Evolutionary conservation across 2,329 filamentous ascomycete species (phyloP).

Genomic region (Cordyceps tenuipes): DNA sequence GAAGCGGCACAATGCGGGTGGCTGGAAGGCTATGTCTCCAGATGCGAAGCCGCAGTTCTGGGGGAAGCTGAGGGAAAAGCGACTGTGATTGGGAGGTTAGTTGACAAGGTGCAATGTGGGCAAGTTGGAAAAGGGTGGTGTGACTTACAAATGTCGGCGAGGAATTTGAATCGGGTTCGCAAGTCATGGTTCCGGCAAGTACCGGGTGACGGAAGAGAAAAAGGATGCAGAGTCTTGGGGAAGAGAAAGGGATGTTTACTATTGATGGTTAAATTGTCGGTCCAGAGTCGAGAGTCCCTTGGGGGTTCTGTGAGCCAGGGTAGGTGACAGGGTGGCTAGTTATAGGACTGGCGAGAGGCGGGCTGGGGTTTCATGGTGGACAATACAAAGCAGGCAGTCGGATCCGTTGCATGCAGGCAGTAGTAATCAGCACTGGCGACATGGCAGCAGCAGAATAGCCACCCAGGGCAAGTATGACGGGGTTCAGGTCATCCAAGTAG

Average conservation of each 20-base stretch:
- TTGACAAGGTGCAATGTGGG: neutral
- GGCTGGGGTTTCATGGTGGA: neutral
- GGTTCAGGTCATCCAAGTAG: neutral
- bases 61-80: conserved; percentile 34
- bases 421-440: too few species aligned
- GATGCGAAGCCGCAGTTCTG: conserved; percentile 39
- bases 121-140: neutral
- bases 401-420: conserved; percentile 5
- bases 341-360: neutral
- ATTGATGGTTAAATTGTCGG: neutral
- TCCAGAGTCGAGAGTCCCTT: neutral
- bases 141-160: conserved; percentile 1
- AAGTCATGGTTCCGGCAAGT: too few species aligned
- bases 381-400: neutral
- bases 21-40: conserved; percentile 37
- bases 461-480: neutral
- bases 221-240: neutral
- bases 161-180: neutral
- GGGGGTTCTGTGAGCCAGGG: neutral
- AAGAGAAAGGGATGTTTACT: neutral
- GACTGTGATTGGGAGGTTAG: conserved; percentile 22
- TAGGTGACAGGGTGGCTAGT: neutral
- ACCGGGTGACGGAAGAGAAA: neutral
- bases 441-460: too few species aligned
- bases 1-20: conserved; percentile 35